Conservation (phyloP, 768 basidiomycete genomes). For the Asterophora lycoperdoides region DNA sequence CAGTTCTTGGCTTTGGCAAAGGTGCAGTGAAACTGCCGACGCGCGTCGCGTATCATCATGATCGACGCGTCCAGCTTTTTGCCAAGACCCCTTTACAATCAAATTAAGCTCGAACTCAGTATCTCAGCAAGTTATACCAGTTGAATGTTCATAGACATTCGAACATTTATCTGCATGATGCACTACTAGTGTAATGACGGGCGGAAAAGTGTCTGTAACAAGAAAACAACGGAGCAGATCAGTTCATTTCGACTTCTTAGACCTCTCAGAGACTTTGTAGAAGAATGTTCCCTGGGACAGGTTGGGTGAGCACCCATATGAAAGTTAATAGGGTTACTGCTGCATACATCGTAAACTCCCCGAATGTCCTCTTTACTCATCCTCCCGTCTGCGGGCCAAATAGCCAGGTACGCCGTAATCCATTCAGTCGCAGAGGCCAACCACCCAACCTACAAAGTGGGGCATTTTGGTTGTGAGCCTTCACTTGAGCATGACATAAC, state of each 20-base stretch:
- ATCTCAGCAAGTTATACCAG: no score
- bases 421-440: constrained; percentile 37
- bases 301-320: not conserved
- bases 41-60: no score
- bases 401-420: constrained; percentile 34
- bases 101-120: no score
- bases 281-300: constrained; percentile 30
- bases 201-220: no score
- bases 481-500: not conserved
- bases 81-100: no score
- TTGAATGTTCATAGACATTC: no score
- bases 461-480: not conserved
- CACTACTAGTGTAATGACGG: no score
- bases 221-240: not conserved
- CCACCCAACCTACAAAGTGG: constrained; percentile 40
- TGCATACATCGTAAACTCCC: constrained; percentile 35
- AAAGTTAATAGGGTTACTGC: not conserved
- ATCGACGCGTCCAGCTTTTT: no score
- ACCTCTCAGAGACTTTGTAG: constrained; percentile 29
- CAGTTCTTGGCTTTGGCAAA: not conserved
- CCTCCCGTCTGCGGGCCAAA: constrained; percentile 33
- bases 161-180: no score
- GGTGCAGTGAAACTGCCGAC: no score
- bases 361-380: constrained; percentile 38
- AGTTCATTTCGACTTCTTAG: not conserved